These are phyloP conservation scores for Metarhizium album DNA, from an alignment of 2,329 filamentous ascomycete genomes.

Conservation along the genomic window DNA sequence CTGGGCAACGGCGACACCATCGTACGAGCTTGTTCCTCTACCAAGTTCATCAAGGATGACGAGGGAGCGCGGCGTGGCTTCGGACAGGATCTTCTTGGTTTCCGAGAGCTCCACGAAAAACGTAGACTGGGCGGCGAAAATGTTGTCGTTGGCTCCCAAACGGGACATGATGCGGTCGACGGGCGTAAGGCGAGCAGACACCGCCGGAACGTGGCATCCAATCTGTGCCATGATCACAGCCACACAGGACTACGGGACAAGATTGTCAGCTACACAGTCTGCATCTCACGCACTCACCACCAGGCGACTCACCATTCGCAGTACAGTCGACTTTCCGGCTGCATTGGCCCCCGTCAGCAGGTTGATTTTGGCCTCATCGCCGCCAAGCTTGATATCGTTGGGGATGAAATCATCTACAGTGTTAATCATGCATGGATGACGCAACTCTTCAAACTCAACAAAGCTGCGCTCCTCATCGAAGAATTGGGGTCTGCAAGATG, in stretches of 20 bases:
- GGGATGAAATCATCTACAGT: conserved; percentile 92
- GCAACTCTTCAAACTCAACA: conserved; percentile 83
- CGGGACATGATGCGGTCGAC: conserved; percentile 98
- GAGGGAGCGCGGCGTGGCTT: conserved; percentile 85
- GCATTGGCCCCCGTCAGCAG: conserved; percentile 93
- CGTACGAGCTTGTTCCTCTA: conserved; percentile 88
- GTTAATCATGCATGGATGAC: conserved; percentile 89
- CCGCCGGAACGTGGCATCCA: conserved; percentile 81
- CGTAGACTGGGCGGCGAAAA: conserved; percentile 93
- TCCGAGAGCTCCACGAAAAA: conserved; percentile 97
- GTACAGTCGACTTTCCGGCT: conserved; percentile 90
- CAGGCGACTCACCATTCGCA: conserved; percentile 65
- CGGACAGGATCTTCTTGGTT: conserved; percentile 93
- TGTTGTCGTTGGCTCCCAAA: conserved; percentile 95
- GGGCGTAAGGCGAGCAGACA: conserved; percentile 73
- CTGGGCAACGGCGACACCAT: conserved; percentile 92
- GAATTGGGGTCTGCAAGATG: conserved; percentile 82
- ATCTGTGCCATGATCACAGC: conserved; percentile 97
- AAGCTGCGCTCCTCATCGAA: conserved; percentile 75
- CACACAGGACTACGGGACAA: conserved; percentile 63
- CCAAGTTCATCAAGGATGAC: conserved; percentile 96
- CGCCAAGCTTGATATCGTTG: conserved; percentile 83
- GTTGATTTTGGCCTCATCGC: conserved; percentile 70
- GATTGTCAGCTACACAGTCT: not conserved
- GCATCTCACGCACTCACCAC: not conserved